Percentiles rank a stretch among this genome's conserved stretches.
phyloP scores from a whole-genome alignment of 495 filamentous ascomycete species.

The Penicillium subrubescens region DNA sequence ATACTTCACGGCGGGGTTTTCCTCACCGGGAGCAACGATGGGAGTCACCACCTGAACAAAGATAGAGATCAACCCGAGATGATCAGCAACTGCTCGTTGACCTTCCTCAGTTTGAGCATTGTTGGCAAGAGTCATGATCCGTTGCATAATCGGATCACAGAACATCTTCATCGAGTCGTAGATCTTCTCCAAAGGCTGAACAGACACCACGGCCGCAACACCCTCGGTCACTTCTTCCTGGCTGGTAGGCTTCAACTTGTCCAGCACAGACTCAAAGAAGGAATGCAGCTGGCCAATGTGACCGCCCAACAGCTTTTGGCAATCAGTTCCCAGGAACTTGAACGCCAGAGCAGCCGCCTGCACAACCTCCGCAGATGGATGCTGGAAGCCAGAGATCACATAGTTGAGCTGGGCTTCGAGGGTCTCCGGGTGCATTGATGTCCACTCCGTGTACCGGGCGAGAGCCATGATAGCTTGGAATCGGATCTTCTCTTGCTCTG shows the following conservation, averaged over 20 bases:
- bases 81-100: conserved; percentile 79
- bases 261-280: conserved; percentile 87
- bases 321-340: conserved; percentile 96
- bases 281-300: conserved; percentile 82
- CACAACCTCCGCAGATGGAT: conserved; percentile 81
- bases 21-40: conserved; percentile 67
- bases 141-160: conserved; percentile 86
- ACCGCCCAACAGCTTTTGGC: conserved; percentile 76
- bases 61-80: conserved; percentile 86
- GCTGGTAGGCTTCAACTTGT: conserved; percentile 78
- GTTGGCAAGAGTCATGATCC: conserved; percentile 85
- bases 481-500: conserved; percentile 90
- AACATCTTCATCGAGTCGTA: conserved; percentile 86
- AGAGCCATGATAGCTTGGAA: conserved; percentile 98
- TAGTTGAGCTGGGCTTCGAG: conserved; percentile 90
- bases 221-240: conserved; percentile 97
- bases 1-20: conserved; percentile 93
- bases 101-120: conserved; percentile 76
- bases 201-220: conserved; percentile 85
- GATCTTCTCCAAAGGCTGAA: conserved; percentile 76
- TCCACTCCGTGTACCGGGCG: conserved; percentile 97
- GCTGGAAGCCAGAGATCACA: conserved; percentile 87
- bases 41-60: conserved; percentile 83
- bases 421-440: conserved; percentile 87
- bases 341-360: conserved; percentile 91